Evolutionary conservation across 2,329 filamentous ascomycete species (phyloP), one percentile per base, ranked within the genome.

Genomic region (Aspergillus tamarii): DNA sequence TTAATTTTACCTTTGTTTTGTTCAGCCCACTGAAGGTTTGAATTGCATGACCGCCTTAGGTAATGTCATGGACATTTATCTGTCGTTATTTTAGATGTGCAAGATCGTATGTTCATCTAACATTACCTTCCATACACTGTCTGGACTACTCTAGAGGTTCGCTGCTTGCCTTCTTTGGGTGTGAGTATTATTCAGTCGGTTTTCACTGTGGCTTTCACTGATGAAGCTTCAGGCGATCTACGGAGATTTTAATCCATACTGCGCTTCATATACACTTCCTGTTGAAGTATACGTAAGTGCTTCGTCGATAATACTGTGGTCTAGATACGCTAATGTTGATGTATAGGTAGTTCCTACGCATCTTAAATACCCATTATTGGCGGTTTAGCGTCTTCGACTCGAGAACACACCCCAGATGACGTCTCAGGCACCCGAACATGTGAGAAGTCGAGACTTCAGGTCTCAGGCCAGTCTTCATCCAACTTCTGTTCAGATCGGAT

Each of bases 401-500:
- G 11, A 52, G 19, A 32, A 12, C 28, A 14, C 19, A 21, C 9
- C 8, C 34, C n/a, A 14, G 30, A 62, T 57, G 54, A 30, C 54
- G n/a, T 30, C 54, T 39, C 52, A 63, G 32, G 10, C 28, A 54
- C 30, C 48, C 26, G 28, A 45, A 53, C 26, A 36, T 36, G 26
- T 32, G 34, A 59, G 30, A n/a, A 34, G 16, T 41, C 57, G 50
- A 23, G 32, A 30, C n/a, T 53, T 48, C 43, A 32, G 32, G 43
- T 21, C 58, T n/a, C 41, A 34, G 28, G 28, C 41, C 28, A 36
- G 36, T 28, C 39, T 30, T 39, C 36, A 28, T 16, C 32, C 58
- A n/a, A 30, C 16, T 11, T 30, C 53, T 21, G 45, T 23, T 34
- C 45, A 54, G 34, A 21, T 60, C 23, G 57, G 60, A 48, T 67